A percentile compares a stretch with the other conserved stretches of the same genome.
Evolutionary conservation across 352 stramenopile species (phyloP).

Genomic region (Phytopythium boreale): DNA sequence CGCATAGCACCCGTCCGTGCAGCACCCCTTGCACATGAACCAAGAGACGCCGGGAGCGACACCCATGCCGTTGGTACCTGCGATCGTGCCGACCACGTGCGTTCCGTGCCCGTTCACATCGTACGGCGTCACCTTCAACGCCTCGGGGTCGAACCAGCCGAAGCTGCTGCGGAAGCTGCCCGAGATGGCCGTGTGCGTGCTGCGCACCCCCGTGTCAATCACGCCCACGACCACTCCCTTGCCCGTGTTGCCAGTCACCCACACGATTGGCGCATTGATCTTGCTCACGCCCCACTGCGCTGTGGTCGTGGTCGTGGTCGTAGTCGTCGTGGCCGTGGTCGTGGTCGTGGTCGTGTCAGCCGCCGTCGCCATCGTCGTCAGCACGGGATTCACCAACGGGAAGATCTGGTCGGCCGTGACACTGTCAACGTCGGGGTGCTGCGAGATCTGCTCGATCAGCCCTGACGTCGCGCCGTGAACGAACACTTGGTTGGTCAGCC

Average conservation of each 20-base stretch:
- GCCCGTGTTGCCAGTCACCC: slow-evolving; percentile 46
- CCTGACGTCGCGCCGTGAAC: slow-evolving; percentile 38
- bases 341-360: too few relatives aligned
- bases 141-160: slow-evolving; percentile 60
- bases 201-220: slow-evolving; percentile 59
- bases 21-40: slow-evolving; percentile 58
- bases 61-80: slow-evolving; percentile 41
- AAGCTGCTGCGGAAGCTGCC: slow-evolving; percentile 42
- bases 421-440: slow-evolving; percentile 32
- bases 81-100: slow-evolving; percentile 46
- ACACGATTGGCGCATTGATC: slow-evolving; percentile 47
- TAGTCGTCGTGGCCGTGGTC: slow-evolving; percentile 6
- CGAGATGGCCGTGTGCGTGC: slow-evolving; percentile 39
- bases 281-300: slow-evolving; percentile 48
- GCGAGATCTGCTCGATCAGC: slow-evolving; percentile 42
- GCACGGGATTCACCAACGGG: slow-evolving; percentile 22
- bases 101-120: slow-evolving; percentile 56
- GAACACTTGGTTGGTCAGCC: slow-evolving; percentile 63
- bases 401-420: slow-evolving; percentile 42
- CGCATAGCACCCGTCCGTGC: slow-evolving; percentile 31
- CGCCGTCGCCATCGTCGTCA: slow-evolving; percentile 23
- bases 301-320: slow-evolving; percentile 22
- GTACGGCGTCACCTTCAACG: slow-evolving; percentile 26
- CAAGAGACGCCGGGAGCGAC: slow-evolving; percentile 50
- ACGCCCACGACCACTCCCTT: slow-evolving; percentile 49